These are phyloP conservation scores for Venturia effusa DNA, from an alignment of 2,329 filamentous ascomycete species.

Conservation along the genomic window DNA sequence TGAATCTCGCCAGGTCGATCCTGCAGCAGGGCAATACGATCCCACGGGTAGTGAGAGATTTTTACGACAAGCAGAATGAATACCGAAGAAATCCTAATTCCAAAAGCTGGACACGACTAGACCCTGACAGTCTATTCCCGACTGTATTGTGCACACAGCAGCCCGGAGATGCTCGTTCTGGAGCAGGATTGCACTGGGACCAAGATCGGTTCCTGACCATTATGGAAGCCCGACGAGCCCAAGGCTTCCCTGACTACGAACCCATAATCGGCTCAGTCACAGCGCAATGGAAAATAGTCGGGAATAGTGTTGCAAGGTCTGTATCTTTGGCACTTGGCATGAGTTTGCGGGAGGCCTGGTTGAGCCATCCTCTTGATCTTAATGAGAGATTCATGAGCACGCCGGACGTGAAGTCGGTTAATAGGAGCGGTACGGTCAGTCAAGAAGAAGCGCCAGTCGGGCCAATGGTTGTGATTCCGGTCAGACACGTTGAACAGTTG, in stretches of 20 bases:
- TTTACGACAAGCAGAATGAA: not conserved
- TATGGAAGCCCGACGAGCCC: slow-evolving; percentile 56
- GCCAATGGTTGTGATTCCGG: not conserved
- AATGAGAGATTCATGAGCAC: not conserved
- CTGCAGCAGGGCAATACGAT: not conserved
- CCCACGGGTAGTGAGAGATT: not conserved
- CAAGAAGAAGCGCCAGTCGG: not conserved
- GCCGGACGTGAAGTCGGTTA: not conserved
- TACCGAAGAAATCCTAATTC: not conserved
- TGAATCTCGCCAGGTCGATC: too few species aligned
- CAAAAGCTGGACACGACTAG: not conserved
- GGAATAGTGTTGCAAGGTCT: slow-evolving; percentile 65
- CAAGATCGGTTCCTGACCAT: slow-evolving; percentile 52
- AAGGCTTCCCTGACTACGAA: slow-evolving; percentile 61
- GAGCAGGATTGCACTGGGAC: slow-evolving; percentile 52
- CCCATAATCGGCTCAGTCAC: slow-evolving; percentile 48
- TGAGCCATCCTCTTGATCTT: slow-evolving; percentile 11
- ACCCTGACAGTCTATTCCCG: slow-evolving; percentile 42
- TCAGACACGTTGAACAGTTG: not conserved
- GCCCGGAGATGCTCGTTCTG: slow-evolving; percentile 45
- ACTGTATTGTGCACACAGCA: slow-evolving; percentile 51
- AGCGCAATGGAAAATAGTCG: slow-evolving; percentile 56
- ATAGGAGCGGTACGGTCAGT: not conserved
- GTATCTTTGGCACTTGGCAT: slow-evolving; percentile 59
- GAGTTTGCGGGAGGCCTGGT: slow-evolving; percentile 48